phyloP scores from a whole-genome alignment of 2,329 filamentous ascomycete genomes.

The Fusarium sp. region DNA sequence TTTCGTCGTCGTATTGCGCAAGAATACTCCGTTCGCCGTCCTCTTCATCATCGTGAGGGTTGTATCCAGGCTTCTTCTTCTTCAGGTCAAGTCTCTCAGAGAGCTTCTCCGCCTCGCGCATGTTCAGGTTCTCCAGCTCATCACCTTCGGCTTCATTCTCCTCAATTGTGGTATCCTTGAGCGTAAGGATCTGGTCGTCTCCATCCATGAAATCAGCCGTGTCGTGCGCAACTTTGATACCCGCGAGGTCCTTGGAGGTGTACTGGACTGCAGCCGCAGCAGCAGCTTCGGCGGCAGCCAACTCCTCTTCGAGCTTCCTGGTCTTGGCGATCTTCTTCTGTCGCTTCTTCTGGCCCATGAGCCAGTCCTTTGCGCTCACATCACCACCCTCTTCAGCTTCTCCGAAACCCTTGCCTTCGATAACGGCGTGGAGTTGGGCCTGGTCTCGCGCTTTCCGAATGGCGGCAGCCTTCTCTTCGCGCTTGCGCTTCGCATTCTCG shows the following conservation, averaged over 20 bases:
- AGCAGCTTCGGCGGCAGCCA: constrained; percentile 75
- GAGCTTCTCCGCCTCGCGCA: constrained; percentile 75
- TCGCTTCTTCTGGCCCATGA: constrained; percentile 88
- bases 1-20: constrained; percentile 94
- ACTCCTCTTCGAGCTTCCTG: constrained; percentile 74
- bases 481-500: constrained; percentile 77
- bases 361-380: constrained; percentile 83
- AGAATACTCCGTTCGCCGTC: constrained; percentile 73
- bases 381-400: constrained; percentile 72
- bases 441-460: constrained; percentile 88
- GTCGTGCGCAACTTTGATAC: constrained; percentile 91
- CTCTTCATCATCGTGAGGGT: constrained; percentile 77
- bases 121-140: constrained; percentile 79
- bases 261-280: constrained; percentile 72
- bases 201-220: constrained; percentile 79
- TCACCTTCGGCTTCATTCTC: constrained; percentile 87
- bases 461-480: constrained; percentile 80
- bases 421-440: constrained; percentile 74
- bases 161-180: constrained; percentile 91
- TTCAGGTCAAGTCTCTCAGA: constrained; percentile 82
- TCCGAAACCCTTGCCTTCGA: constrained; percentile 85
- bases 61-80: constrained; percentile 88
- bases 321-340: constrained; percentile 89
- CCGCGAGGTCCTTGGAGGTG: constrained; percentile 83
- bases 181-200: constrained; percentile 86